These are phyloP conservation scores for Oryza longistaminata DNA, from an alignment of 176 grass and related monocot species.

Conservation along the genomic window DNA sequence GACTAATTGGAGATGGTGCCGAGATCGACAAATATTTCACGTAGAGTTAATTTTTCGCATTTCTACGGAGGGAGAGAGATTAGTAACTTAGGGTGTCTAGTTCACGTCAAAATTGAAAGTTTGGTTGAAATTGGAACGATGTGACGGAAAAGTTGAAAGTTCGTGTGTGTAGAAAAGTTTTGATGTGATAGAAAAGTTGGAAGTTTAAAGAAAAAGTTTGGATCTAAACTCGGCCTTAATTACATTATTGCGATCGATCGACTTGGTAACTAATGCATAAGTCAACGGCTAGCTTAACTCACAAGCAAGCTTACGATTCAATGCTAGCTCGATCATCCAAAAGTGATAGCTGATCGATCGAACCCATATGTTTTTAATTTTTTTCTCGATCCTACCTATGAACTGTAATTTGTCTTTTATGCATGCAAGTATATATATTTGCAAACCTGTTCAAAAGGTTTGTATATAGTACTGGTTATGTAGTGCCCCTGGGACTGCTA, in stretches of 20 bases:
- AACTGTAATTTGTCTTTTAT: too few species aligned
- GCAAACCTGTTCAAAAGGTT: too few species aligned
- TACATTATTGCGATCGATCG: not conserved
- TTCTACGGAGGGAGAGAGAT: not conserved
- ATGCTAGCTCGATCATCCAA: not conserved
- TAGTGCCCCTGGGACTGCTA: not conserved
- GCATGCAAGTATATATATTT: too few species aligned
- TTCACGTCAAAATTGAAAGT: too few species aligned
- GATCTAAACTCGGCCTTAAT: too few species aligned
- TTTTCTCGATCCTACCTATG: too few species aligned
- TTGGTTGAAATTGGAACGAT: not conserved
- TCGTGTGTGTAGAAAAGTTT: too few species aligned
- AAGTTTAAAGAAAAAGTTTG: too few species aligned
- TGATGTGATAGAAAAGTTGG: too few species aligned
- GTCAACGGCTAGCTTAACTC: conserved; percentile 23
- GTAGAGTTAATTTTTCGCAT: not conserved
- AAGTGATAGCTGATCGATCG: not conserved
- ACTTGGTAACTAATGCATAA: not conserved
- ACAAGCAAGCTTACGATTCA: not conserved
- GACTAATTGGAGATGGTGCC: not conserved
- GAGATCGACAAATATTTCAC: not conserved
- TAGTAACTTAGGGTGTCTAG: not conserved
- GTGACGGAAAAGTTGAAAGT: fast-evolving
- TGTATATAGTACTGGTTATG: not conserved
- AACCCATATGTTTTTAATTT: too few species aligned